Percentiles rank a stretch among this genome's conserved stretches.
phyloP scores from a whole-genome alignment of 495 filamentous ascomycete genomes.

The Neurospora terricola region DNA sequence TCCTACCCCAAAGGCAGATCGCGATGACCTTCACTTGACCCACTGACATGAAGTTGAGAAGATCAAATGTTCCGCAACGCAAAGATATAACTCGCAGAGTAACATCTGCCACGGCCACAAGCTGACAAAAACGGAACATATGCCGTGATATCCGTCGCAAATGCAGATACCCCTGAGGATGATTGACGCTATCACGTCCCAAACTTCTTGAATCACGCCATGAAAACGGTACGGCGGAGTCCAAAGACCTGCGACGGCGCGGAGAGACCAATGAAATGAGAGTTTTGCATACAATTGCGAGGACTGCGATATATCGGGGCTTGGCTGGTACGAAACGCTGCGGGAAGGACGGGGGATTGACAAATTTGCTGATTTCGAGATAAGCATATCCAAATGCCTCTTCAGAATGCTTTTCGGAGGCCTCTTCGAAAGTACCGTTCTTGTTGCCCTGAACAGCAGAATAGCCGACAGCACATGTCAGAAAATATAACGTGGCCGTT shows the following conservation, averaged over 20 bases:
- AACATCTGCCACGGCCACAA: not conserved
- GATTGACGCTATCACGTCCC: not conserved
- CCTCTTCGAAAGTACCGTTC: not conserved
- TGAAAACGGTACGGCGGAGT: not conserved
- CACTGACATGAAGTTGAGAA: not conserved
- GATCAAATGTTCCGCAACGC: not conserved
- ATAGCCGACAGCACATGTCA: not conserved
- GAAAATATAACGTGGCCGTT: not conserved
- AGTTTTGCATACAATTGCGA: not conserved
- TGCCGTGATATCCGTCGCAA: not conserved
- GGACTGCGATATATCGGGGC: not conserved
- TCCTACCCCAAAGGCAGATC: not conserved
- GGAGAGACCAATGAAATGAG: not conserved
- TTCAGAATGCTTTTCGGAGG: not conserved
- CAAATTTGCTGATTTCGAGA: not conserved
- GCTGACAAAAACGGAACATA: not conserved
- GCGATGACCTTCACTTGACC: not conserved
- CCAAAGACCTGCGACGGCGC: not conserved
- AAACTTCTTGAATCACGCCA: not conserved
- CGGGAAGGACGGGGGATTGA: not conserved
- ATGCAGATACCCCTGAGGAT: not conserved
- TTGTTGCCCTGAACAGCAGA: not conserved
- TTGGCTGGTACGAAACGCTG: not conserved
- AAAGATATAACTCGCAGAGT: not conserved
- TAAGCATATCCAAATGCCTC: not conserved